Conservation (phyloP, 305 asterid genomes). For the Fraxinus platypoda region DNA sequence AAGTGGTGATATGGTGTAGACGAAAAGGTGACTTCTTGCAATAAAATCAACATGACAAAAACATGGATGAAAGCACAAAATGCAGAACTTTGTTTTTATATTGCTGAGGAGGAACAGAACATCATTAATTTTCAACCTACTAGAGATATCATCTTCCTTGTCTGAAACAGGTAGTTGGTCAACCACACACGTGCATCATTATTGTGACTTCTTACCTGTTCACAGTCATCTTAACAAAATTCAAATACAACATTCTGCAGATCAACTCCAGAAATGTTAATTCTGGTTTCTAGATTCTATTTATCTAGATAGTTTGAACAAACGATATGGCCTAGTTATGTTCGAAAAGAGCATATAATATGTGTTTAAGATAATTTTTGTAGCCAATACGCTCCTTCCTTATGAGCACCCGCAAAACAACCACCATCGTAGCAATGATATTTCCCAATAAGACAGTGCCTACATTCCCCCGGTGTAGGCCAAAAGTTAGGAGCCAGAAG, state of each 20-base stretch:
- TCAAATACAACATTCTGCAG: neutral
- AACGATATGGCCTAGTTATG: neutral
- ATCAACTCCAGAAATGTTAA: neutral
- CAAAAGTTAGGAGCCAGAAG: neutral
- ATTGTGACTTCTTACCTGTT: neutral
- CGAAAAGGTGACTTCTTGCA: neutral
- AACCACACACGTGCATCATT: neutral
- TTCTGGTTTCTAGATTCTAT: neutral
- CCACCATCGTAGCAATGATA: neutral
- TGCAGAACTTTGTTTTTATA: neutral
- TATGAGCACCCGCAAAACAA: neutral
- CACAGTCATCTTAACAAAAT: neutral
- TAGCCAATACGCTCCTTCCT: neutral
- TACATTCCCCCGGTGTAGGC: neutral
- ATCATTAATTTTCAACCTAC: neutral
- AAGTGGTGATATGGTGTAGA: neutral
- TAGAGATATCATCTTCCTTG: neutral
- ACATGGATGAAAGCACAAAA: neutral
- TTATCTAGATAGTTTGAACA: neutral
- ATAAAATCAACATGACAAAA: neutral
- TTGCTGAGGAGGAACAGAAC: neutral
- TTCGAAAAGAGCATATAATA: neutral
- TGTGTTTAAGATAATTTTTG: neutral
- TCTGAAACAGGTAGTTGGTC: neutral
- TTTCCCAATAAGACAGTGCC: neutral